Conservation (phyloP, 1,139 yeast species). For the Sugiyamaella sp. region DNA sequence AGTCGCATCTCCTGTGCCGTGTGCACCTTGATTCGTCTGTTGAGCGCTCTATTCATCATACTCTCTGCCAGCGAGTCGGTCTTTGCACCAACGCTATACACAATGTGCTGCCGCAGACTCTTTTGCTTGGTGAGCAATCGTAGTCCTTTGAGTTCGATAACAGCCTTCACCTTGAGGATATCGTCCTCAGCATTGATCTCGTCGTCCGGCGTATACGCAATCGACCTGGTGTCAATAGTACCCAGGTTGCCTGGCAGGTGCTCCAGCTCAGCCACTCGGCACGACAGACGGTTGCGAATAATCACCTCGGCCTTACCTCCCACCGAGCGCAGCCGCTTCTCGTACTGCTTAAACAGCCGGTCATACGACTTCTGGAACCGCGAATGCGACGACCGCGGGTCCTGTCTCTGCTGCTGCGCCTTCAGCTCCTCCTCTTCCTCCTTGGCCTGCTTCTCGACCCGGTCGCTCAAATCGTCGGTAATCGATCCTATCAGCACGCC, state of each 20-base stretch:
- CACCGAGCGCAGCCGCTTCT: conserved; percentile 27
- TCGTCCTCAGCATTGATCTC: conserved; percentile 50
- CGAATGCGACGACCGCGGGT: conserved; percentile 11
- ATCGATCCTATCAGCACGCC: conserved; percentile 44
- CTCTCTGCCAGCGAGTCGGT: conserved; percentile 40
- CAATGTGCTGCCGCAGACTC: conserved; percentile 72
- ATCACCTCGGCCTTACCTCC: conserved; percentile 42
- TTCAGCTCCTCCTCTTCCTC: conserved; percentile 6
- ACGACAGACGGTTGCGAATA: conserved; percentile 53
- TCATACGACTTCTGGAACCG: conserved; percentile 12
- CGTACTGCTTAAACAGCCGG: conserved; percentile 15
- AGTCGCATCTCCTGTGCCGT: conserved; percentile 62
- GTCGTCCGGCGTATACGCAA: conserved; percentile 48
- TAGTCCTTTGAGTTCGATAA: conserved; percentile 81
- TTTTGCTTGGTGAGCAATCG: conserved; percentile 84
- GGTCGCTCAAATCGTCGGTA: conserved; percentile 10
- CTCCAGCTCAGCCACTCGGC: conserved; percentile 75
- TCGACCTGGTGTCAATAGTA: conserved; percentile 52
- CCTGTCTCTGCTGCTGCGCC: conserved; percentile 1
- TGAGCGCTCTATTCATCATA: conserved; percentile 42
- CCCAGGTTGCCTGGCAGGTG: conserved; percentile 76
- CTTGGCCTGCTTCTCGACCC: conserved; percentile 1
- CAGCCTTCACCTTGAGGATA: conserved; percentile 58
- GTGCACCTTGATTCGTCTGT: conserved; percentile 61
- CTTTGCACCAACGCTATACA: conserved; percentile 60